Evolutionary conservation across 2,329 filamentous ascomycete genomes (phyloP).

Genomic region (Tolypocladium tundrense): DNA sequence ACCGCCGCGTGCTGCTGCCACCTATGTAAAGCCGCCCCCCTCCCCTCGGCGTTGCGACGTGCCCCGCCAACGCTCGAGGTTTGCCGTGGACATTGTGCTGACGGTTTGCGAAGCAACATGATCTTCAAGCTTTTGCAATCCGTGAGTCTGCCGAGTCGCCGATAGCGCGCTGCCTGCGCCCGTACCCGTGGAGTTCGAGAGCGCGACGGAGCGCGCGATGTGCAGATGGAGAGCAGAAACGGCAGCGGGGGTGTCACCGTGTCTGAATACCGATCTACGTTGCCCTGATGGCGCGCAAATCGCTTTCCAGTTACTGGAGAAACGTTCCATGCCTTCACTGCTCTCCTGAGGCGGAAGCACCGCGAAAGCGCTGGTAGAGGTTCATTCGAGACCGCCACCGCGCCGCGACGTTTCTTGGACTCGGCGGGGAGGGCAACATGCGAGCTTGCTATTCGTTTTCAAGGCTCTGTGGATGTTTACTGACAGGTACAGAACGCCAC

Average conservation of each 20-base stretch:
- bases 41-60: background rate
- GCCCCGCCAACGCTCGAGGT: background rate
- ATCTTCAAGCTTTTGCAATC: conserved; percentile 68
- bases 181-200: background rate
- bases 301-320: background rate
- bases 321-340: background rate
- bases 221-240: background rate
- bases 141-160: conserved; percentile 17
- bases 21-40: conserved; percentile 33
- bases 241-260: background rate
- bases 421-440: background rate
- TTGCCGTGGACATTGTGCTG: background rate
- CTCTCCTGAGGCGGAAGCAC: background rate
- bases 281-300: background rate
- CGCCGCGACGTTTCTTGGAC: background rate
- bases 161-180: background rate
- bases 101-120: conserved; percentile 25
- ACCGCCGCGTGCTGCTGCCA: conserved; percentile 49
- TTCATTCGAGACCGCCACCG: background rate
- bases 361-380: background rate
- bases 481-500: conserved; percentile 52
- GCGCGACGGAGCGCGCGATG: background rate
- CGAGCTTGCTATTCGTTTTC: background rate
- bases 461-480: background rate
- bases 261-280: too few relatives aligned